These are phyloP conservation scores for Torrubiellomyces zombiae DNA, from an alignment of 2,329 filamentous ascomycete genomes.

Conservation along the genomic window DNA sequence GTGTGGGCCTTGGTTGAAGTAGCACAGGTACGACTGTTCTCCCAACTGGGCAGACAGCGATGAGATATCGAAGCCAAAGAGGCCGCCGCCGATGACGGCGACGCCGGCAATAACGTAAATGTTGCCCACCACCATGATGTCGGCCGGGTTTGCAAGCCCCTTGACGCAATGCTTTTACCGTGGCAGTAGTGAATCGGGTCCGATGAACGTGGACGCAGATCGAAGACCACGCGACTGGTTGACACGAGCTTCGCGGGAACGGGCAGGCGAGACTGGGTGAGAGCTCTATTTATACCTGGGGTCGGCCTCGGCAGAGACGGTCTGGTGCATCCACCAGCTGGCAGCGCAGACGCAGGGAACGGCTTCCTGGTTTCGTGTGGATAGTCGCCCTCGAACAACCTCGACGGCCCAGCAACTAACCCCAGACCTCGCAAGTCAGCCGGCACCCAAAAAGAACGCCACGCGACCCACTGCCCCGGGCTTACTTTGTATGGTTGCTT, in stretches of 20 bases:
- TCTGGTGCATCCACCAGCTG: too few species aligned
- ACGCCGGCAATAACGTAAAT: conserved; percentile 19
- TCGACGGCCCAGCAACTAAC: conserved; percentile 1
- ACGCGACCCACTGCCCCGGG: conserved; percentile 1
- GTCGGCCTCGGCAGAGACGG: too few species aligned
- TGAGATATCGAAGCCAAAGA: conserved; percentile 53
- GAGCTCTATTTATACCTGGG: neutral
- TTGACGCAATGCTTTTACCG: too few species aligned
- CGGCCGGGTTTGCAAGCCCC: too few species aligned
- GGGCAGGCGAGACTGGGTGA: neutral
- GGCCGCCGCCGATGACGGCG: conserved; percentile 21
- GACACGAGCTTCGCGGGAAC: too few species aligned
- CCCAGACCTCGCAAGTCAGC: neutral
- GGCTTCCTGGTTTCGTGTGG: too few species aligned
- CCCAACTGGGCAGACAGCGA: conserved; percentile 32
- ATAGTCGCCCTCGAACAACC: too few species aligned
- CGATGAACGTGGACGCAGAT: too few species aligned
- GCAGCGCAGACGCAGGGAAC: too few species aligned
- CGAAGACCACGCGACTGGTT: too few species aligned
- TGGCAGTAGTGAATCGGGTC: too few species aligned
- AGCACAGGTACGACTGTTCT: conserved; percentile 20
- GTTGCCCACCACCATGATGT: conserved; percentile 14
- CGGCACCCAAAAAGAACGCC: conserved; percentile 1
- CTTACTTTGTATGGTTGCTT: too few species aligned
- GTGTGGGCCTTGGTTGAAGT: conserved; percentile 19